A percentile compares a stretch with the other conserved stretches of the same genome.
Evolutionary conservation across 371 early-diverging fungal species (phyloP).

Genomic region (Lichtheimia corymbifera): DNA sequence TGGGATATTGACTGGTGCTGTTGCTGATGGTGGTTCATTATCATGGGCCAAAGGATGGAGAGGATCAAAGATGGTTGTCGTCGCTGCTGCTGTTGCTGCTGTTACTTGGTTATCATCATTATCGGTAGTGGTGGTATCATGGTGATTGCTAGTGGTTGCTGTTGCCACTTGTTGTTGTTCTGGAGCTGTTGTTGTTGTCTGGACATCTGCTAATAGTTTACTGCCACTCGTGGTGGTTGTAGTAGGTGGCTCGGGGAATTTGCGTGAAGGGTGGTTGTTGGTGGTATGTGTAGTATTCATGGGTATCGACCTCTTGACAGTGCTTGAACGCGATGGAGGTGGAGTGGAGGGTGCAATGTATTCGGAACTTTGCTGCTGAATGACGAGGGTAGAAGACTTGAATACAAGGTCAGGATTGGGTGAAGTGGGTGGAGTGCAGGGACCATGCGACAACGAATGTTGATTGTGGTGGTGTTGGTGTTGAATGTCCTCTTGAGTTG

Average conservation of each 20-base stretch:
- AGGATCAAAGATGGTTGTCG: too few species aligned
- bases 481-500: too few species aligned
- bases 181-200: too few species aligned
- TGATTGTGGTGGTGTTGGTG: too few species aligned
- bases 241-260: not conserved
- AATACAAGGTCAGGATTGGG: not conserved
- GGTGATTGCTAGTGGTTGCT: not conserved
- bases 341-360: slow-evolving; percentile 1
- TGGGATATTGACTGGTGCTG: not conserved
- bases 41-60: not conserved
- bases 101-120: not conserved
- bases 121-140: too few species aligned
- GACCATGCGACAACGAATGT: not conserved
- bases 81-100: not conserved
- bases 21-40: not conserved
- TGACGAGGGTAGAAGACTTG: not conserved
- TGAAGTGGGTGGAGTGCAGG: slow-evolving; percentile 2
- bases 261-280: not conserved
- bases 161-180: not conserved
- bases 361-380: not conserved
- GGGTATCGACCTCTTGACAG: not conserved
- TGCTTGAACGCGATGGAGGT: slow-evolving; percentile 3
- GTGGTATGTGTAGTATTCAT: not conserved
- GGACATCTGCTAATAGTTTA: too few species aligned
- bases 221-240: not conserved